Percentiles rank a stretch among this genome's conserved stretches.
phyloP scores from a whole-genome alignment of 208 protist genomes.

The Strigomonas oncopelti region DNA sequence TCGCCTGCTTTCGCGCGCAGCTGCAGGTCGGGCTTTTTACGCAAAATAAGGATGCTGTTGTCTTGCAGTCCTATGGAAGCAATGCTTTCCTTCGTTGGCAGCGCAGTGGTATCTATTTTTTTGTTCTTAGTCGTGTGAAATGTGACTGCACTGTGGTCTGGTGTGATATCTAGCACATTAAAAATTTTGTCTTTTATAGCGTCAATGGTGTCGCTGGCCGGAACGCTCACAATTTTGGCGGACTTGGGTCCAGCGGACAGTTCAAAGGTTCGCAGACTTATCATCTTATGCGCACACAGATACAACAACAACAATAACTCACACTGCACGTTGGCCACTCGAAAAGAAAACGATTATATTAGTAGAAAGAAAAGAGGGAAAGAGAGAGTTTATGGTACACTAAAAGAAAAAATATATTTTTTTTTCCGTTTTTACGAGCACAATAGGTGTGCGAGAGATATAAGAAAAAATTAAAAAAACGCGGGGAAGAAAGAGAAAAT shows the following conservation, averaged over 20 bases:
- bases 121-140: conserved; percentile 28
- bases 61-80: conserved; percentile 15
- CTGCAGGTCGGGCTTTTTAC: conserved; percentile 4
- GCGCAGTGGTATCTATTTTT: conserved; percentile 22
- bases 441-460: not conserved
- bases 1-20: not conserved
- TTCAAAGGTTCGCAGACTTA: conserved; percentile 27
- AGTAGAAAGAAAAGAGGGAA: conserved; percentile 15
- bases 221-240: conserved; percentile 25
- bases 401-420: conserved; percentile 1
- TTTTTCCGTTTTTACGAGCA: not conserved
- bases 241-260: conserved; percentile 23
- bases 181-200: conserved; percentile 17
- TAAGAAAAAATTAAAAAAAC: conserved; percentile 1
- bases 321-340: too few relatives aligned
- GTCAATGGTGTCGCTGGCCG: conserved; percentile 14
- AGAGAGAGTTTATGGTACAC: not conserved
- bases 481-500: not conserved
- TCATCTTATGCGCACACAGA: not conserved
- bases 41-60: conserved; percentile 32
- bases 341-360: not conserved
- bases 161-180: conserved; percentile 12
- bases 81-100: conserved; percentile 19
- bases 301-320: too few relatives aligned
- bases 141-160: conserved; percentile 11